Evolutionary conservation across 768 basidiomycete species (phyloP).

Genomic region (Boletus fagicola): DNA sequence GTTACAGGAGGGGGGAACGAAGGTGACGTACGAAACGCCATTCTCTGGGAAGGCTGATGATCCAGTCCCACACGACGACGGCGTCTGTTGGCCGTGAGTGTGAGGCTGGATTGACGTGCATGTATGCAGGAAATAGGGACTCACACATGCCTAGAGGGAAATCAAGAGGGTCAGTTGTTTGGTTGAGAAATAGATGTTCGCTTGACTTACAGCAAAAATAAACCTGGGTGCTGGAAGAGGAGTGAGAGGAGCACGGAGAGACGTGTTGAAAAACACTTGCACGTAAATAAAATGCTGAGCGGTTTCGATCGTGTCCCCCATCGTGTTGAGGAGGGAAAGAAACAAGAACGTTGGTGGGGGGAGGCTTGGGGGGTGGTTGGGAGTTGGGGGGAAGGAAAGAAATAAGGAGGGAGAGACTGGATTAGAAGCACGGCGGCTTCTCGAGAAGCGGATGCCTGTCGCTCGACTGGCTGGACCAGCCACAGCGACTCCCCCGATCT

Average conservation of each 20-base stretch:
- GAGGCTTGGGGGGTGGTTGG: constrained; percentile 4
- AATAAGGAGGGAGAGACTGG: constrained; percentile 26
- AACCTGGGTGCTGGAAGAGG: constrained; percentile 52
- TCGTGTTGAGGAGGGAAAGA: constrained; percentile 26
- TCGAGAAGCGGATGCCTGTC: constrained; percentile 28
- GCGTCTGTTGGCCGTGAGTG: constrained; percentile 50
- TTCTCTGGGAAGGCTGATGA: constrained; percentile 73
- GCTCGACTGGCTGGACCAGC: constrained; percentile 17
- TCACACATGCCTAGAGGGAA: constrained; percentile 65
- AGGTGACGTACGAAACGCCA: constrained; percentile 62
- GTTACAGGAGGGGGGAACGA: neutral
- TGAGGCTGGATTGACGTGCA: constrained; percentile 7
- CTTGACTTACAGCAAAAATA: constrained; percentile 78
- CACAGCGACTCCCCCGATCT: constrained; percentile 33
- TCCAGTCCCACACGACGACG: constrained; percentile 84
- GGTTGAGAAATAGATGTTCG: constrained; percentile 16
- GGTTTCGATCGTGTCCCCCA: constrained; percentile 50
- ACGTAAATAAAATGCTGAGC: constrained; percentile 79
- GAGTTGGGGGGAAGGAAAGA: constrained; percentile 21
- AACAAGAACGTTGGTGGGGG: constrained; percentile 9
- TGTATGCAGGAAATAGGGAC: constrained; percentile 24
- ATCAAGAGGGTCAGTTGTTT: constrained; percentile 32
- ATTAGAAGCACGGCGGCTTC: constrained; percentile 31
- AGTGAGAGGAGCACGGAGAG: constrained; percentile 11
- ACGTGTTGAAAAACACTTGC: constrained; percentile 31